These are phyloP conservation scores for Cladosporium sp. DNA, from an alignment of 2,329 filamentous ascomycete genomes.

Conservation along the genomic window DNA sequence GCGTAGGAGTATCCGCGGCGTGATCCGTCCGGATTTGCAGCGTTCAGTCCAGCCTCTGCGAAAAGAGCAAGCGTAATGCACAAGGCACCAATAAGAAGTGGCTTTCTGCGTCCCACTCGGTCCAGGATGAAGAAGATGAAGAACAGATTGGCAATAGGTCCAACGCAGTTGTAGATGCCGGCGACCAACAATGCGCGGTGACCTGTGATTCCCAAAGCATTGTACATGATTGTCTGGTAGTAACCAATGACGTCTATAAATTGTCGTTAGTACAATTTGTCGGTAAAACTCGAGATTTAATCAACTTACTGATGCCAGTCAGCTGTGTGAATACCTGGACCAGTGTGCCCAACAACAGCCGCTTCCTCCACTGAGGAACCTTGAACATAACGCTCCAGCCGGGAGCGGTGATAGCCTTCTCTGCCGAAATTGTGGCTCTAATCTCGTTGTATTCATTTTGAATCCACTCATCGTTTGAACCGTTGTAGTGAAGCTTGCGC, in stretches of 20 bases:
- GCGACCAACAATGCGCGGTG: conserved; percentile 54
- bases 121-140: conserved; percentile 61
- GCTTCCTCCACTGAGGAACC: conserved; percentile 59
- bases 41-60: conserved; percentile 61
- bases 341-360: conserved; percentile 61
- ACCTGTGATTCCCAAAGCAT: conserved; percentile 58
- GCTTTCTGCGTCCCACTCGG: conserved; percentile 53
- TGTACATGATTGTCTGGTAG: conserved; percentile 62
- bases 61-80: conserved; percentile 59
- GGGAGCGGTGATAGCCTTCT: conserved; percentile 54
- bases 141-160: conserved; percentile 58
- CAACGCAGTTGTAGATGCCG: conserved; percentile 62
- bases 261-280: neutral
- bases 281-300: too few species aligned
- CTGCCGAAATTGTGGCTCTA: conserved; percentile 61
- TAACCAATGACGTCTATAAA: conserved; percentile 59
- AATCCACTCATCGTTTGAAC: conserved; percentile 56
- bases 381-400: conserved; percentile 60
- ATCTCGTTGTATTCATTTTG: conserved; percentile 61
- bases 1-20: conserved; percentile 55
- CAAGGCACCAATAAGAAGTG: conserved; percentile 55
- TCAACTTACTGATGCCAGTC: conserved; percentile 51
- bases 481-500: conserved; percentile 55
- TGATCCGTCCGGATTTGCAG: conserved; percentile 46
- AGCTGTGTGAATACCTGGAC: conserved; percentile 68